Conservation (phyloP, 2,329 filamentous ascomycete species). For the Calonectria pteridis region DNA sequence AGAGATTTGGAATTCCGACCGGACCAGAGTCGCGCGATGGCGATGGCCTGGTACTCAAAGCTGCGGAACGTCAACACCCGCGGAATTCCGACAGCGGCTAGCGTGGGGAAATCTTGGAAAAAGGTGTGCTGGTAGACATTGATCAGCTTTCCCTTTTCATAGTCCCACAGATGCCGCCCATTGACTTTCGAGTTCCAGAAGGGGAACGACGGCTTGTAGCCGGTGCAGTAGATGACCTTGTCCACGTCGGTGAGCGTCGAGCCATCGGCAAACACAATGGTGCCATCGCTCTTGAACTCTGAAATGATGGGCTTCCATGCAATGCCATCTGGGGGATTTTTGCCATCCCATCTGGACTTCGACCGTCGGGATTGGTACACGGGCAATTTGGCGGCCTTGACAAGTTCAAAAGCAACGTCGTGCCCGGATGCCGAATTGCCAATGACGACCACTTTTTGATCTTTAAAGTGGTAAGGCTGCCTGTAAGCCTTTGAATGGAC, state of each 20-base stretch:
- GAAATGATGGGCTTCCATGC: conserved; percentile 66
- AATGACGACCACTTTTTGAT: conserved; percentile 53
- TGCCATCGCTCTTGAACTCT: conserved; percentile 56
- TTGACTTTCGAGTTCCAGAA: conserved; percentile 63
- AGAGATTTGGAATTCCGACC: conserved; percentile 54
- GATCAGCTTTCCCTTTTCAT: conserved; percentile 56
- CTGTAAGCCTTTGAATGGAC: conserved; percentile 62
- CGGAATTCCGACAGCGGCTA: conserved; percentile 66
- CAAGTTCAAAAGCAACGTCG: conserved; percentile 54
- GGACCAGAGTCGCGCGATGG: conserved; percentile 62
- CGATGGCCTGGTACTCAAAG: conserved; percentile 69
- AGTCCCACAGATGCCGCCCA: conserved; percentile 64
- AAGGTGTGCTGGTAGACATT: conserved; percentile 67
- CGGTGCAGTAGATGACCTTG: conserved; percentile 57
- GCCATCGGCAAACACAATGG: conserved; percentile 58
- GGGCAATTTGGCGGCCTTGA: conserved; percentile 53
- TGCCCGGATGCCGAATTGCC: conserved; percentile 61
- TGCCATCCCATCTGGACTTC: conserved; percentile 63
- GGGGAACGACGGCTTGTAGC: conserved; percentile 58
- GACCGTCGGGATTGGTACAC: conserved; percentile 66
- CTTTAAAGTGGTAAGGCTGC: conserved; percentile 49
- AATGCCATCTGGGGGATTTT: conserved; percentile 59
- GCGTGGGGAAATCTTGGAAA: conserved; percentile 58
- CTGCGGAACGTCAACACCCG: conserved; percentile 64
- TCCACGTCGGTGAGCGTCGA: conserved; percentile 53